Evolutionary conservation across 768 basidiomycete species (phyloP).

Genomic region (Podaxis rugospora): DNA sequence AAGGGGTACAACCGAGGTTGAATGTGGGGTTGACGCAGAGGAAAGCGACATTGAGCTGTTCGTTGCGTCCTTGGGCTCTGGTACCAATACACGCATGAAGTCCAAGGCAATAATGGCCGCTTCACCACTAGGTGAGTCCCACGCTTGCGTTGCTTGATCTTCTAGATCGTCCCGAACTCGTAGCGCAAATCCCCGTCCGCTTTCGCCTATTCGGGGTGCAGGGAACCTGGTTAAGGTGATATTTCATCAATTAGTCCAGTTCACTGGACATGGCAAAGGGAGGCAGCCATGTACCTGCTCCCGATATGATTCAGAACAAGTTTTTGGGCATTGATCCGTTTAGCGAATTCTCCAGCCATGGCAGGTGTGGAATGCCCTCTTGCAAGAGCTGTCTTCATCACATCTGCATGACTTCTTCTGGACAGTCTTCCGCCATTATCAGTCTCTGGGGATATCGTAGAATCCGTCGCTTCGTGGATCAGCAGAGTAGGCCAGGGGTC

Average conservation of each 20-base stretch:
- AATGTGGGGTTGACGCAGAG: not conserved
- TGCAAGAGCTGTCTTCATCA: slow-evolving; percentile 46
- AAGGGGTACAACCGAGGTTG: not conserved
- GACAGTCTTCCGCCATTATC: slow-evolving; percentile 38
- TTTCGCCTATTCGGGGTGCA: slow-evolving; percentile 32
- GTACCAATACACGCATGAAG: slow-evolving; percentile 45
- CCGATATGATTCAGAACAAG: slow-evolving; percentile 80
- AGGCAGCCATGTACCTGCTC: slow-evolving; percentile 39
- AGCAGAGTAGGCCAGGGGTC: slow-evolving; percentile 56
- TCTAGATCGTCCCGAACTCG: slow-evolving; percentile 56
- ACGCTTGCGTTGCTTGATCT: slow-evolving; percentile 56
- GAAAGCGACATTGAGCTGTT: not conserved
- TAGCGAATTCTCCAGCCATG: slow-evolving; percentile 78
- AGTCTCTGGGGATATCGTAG: slow-evolving; percentile 53
- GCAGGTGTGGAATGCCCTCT: slow-evolving; percentile 77
- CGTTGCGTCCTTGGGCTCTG: slow-evolving; percentile 15
- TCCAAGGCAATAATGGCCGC: slow-evolving; percentile 52
- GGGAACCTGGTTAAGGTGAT: slow-evolving; percentile 39
- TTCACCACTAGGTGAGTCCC: slow-evolving; percentile 36
- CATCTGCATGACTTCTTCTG: slow-evolving; percentile 35
- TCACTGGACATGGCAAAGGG: not conserved
- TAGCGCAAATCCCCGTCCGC: slow-evolving; percentile 29
- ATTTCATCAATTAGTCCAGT: not conserved
- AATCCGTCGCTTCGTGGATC: slow-evolving; percentile 85
- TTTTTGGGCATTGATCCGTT: slow-evolving; percentile 48